These are phyloP conservation scores for Alternaria consortialis DNA, from an alignment of 2,329 filamentous ascomycete genomes.

Conservation along the genomic window DNA sequence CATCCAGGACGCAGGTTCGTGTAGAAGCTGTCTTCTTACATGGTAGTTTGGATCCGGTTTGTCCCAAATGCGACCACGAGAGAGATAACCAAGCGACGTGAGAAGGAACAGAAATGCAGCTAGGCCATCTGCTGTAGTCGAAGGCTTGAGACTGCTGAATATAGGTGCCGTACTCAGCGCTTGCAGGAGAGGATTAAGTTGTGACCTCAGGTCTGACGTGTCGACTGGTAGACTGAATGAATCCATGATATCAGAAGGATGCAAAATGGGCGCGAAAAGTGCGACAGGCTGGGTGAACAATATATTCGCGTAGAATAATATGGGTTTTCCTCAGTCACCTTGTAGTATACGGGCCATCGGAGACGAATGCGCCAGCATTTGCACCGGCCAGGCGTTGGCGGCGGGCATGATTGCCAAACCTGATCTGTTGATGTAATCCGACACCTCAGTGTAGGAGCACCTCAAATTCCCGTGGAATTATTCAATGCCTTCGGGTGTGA, in stretches of 20 bases:
- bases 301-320: background rate
- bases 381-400: background rate
- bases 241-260: conserved; percentile 19
- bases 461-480: background rate
- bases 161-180: conserved; percentile 17
- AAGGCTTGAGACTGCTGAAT: conserved; percentile 36
- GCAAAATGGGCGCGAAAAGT: background rate
- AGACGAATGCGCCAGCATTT: background rate
- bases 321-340: background rate
- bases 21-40: conserved; percentile 10
- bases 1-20: background rate
- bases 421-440: background rate
- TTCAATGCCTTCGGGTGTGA: background rate
- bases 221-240: conserved; percentile 23
- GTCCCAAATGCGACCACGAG: conserved; percentile 57
- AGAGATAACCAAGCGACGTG: conserved; percentile 52
- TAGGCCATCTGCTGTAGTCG: conserved; percentile 50
- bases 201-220: conserved; percentile 24
- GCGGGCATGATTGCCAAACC: conserved; percentile 9
- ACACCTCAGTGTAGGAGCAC: background rate
- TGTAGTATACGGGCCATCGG: background rate
- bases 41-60: conserved; percentile 60
- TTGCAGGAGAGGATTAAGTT: conserved; percentile 23
- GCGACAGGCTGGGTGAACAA: background rate
- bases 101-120: conserved; percentile 51